Base-by-base conservation (phyloP, 1,139 yeast genomes). In the Scheffersomyces stambukii region DNA sequence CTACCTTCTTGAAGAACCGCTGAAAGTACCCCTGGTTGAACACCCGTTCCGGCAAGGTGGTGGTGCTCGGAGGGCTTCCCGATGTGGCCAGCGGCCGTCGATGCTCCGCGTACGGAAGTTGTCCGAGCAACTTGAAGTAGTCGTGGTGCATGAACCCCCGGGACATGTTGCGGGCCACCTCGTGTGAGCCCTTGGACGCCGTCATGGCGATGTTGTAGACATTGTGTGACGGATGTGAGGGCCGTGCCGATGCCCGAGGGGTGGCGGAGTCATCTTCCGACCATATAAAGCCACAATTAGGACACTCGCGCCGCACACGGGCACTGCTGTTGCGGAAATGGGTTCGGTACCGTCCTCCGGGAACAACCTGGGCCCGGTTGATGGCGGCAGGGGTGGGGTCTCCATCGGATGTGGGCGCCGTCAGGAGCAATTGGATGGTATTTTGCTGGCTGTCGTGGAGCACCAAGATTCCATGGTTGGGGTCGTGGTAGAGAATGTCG, bases 1-100 rank as follows among this genome's bases (percentile, higher is more conserved):
- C 57, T 1, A 60, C 49, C 28, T 59, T 60, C 21, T 62, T 65
- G 55, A 86, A 86, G 48, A 86, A 86, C 31, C 80, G 70, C 19
- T 66, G 60, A 43, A 80, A 82, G 50, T 83, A 83, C 3, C 91
- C 91, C 37, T 81, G 89, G 27, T 81, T 78, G 46, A 83, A 81
- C 4, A 67, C 47, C 12, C 59, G 61, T 13, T 48, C 47, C 0
- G 75, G 75, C 3, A 66, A 46, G 10, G 30, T 18, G 18, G 13
- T 19, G 5, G 21, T 28, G 9, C 22, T 17, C 13, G 27, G 19
- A 8, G 6, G 18, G 18, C 18, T 8, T 6, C 11, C 20, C 5
- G 9, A 7, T 6, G 6, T 18, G n/a, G n/a, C n/a, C n/a, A n/a
- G n/a, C n/a, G n/a, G n/a, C n/a, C n/a, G n/a, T n/a, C n/a, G n/a